Evolutionary conservation across 768 basidiomycete genomes (phyloP), one percentile per base, ranked within the genome.

Genomic region (Gyrodon lividus): DNA sequence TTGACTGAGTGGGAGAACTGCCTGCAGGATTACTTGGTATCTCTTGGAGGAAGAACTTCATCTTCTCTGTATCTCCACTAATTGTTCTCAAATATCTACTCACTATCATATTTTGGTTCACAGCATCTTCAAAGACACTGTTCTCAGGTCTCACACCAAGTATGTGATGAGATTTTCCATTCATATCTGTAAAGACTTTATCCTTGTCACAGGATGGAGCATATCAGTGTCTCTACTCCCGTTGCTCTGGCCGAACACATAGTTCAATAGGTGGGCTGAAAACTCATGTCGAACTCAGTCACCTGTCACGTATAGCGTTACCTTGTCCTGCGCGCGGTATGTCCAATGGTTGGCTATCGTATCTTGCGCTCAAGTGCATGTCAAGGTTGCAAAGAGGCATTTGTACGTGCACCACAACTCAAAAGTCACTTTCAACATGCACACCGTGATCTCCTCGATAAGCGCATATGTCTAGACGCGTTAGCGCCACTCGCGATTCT

Each of bases 61-160:
- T 7, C 37, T 34, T 39, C n/a, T 44, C 22, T 37, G 5, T 7
- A 16, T 31, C 9, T 35, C 5, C 33, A 19, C 31, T 31, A 16
- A 1, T 42, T 30, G 43, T 42, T 34, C 35, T 26, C 22, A 5
- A n/a, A 39, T 34, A 16, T 45, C 56, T 22, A 47, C 55, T 66
- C 23, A 57, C 33, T 42, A 39, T 17, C 20, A 34, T 24, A 8
- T 37, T 37, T 43, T 48, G 35, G 14, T 35, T 46, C 31, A 50
- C 31, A 68, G 69, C 67, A 68, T 48, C 52, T 66, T 26, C 28
- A 51, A 24, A 62, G 44, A 14, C 67, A 68, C 23, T 69, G 67
- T 38, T 43, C 58, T 40, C 55, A 28, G 46, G 56, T 57, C 17
- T 37, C 22, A 19, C 57, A 42, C 2, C 58, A 52, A 43, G 66